Base-by-base conservation (phyloP, 345 rosid species). In the Abelmoschus esculentus region DNA sequence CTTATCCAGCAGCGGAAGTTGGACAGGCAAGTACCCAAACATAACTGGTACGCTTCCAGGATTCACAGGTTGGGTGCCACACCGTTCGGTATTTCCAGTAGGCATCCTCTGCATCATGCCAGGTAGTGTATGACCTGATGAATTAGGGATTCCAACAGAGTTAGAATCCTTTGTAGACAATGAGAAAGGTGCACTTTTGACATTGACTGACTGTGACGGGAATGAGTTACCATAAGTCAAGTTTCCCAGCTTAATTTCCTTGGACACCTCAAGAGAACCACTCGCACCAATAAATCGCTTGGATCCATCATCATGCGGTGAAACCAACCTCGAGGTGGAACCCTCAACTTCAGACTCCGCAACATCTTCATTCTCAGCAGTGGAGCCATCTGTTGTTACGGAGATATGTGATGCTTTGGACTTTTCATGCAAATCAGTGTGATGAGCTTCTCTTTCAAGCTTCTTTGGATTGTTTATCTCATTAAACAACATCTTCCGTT, bases 301-400 rank as follows among this genome's bases (percentile, higher is more conserved):
- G 71, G 87, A 60, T 22, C 26, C 26, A 22, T 22, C 26, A 22
- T 22, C 26, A 22, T 22, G 26, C 1, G 26, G 26, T 22, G 26
- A 22, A 22, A 22, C 26, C 26, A 22, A 22, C 63, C 81, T 81
- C 46, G 96, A 86, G 64, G 90, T 83, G 38, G 90, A 89, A 77
- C 90, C 96, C n/a, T 87, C 97, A 36, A 84, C 91, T 81, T 89
- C 98, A 69, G 97, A 91, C 75, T 92, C 99, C 0, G 98, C 98
- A 72, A 92, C 93, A 74, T 87, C 97, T 84, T 95, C 98, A 70
- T 92, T 87, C 72, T 95, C 97, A 70, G 96, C 98, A 69, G 92
- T 84, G 40, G 96, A 89, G 66, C 91, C 93, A 73, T 95, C 96
- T 15, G 97, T 86, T 0, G 95, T 83, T 49, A 81, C 74, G 54